Evolutionary conservation across 495 filamentous ascomycete species (phyloP).

Genomic region (Penicillium coprophilum): DNA sequence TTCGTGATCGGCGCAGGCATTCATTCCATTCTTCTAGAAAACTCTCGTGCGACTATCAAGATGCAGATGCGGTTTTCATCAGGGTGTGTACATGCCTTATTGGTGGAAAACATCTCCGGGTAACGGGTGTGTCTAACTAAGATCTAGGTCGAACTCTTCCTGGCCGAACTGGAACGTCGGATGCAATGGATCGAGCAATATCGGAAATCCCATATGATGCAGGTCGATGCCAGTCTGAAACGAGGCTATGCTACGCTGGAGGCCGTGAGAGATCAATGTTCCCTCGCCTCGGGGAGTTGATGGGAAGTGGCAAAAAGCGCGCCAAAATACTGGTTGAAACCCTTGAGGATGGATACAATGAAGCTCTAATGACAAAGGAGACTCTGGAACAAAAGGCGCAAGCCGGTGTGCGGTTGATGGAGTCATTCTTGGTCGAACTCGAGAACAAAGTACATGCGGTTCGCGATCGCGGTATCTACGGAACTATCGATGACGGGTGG

Average conservation of each 20-base stretch:
- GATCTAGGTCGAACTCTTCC: conserved; percentile 78
- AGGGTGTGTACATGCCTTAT: conserved; percentile 42
- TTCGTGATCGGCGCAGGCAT: conserved; percentile 57
- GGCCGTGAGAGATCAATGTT: conserved; percentile 83
- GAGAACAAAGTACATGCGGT: conserved; percentile 79
- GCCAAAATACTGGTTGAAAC: conserved; percentile 91
- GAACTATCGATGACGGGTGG: conserved; percentile 65
- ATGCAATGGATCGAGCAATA: conserved; percentile 89
- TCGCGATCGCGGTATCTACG: conserved; percentile 58
- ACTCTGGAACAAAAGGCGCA: conserved; percentile 90
- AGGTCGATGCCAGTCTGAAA: conserved; percentile 76
- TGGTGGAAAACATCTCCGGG: not conserved
- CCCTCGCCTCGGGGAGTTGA: conserved; percentile 84
- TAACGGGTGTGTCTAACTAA: conserved; percentile 21
- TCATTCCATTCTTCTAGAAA: conserved; percentile 61
- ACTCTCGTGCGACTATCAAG: conserved; percentile 61
- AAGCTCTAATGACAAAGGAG: conserved; percentile 79
- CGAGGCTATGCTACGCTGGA: conserved; percentile 82
- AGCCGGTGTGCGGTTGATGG: conserved; percentile 81
- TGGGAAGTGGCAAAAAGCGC: conserved; percentile 80
- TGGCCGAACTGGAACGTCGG: conserved; percentile 81
- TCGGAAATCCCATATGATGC: conserved; percentile 74
- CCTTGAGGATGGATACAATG: conserved; percentile 85
- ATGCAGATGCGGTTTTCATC: conserved; percentile 66
- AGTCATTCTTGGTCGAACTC: conserved; percentile 77